phyloP scores from a whole-genome alignment of 2,329 filamentous ascomycete genomes.

The Botrytis elliptica region DNA sequence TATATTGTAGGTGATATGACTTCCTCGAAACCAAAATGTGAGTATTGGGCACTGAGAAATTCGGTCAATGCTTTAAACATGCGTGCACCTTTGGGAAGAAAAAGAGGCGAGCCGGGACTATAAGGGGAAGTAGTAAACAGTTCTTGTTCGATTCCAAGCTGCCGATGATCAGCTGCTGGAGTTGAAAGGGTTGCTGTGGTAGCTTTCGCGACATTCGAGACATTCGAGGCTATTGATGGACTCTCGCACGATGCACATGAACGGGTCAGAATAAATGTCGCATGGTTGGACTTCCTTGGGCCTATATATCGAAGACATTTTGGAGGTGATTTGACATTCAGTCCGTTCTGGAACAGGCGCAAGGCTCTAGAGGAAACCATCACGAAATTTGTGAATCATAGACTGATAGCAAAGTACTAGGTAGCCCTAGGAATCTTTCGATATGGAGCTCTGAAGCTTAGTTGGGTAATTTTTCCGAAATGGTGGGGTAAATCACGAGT shows the following conservation, averaged over 20 bases:
- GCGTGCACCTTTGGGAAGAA: slow-evolving; percentile 76
- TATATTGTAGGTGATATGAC: slow-evolving; percentile 90
- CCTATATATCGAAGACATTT: slow-evolving; percentile 22
- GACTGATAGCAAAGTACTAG: background rate
- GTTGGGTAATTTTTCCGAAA: background rate
- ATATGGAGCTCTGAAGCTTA: slow-evolving; percentile 1
- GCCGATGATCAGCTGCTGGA: slow-evolving; percentile 53
- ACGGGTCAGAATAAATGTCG: slow-evolving; percentile 28
- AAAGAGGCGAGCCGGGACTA: slow-evolving; percentile 82
- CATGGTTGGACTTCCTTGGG: slow-evolving; percentile 15
- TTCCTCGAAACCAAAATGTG: slow-evolving; percentile 81
- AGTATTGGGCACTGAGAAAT: slow-evolving; percentile 81
- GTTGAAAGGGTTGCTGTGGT: slow-evolving; percentile 22
- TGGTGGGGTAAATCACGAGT: slow-evolving; percentile 10
- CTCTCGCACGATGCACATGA: slow-evolving; percentile 39
- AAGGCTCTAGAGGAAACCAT: slow-evolving; percentile 39
- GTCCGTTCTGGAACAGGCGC: slow-evolving; percentile 26
- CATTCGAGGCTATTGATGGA: slow-evolving; percentile 17
- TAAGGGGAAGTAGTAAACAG: slow-evolving; percentile 78
- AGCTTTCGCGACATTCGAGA: background rate
- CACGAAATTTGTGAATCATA: slow-evolving; percentile 24
- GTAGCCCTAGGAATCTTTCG: background rate
- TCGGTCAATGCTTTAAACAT: slow-evolving; percentile 81
- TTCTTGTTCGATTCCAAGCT: slow-evolving; percentile 63
- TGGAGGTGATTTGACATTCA: slow-evolving; percentile 7